phyloP scores from a whole-genome alignment of 2,329 filamentous ascomycete species.

The Onygenales sp. region DNA sequence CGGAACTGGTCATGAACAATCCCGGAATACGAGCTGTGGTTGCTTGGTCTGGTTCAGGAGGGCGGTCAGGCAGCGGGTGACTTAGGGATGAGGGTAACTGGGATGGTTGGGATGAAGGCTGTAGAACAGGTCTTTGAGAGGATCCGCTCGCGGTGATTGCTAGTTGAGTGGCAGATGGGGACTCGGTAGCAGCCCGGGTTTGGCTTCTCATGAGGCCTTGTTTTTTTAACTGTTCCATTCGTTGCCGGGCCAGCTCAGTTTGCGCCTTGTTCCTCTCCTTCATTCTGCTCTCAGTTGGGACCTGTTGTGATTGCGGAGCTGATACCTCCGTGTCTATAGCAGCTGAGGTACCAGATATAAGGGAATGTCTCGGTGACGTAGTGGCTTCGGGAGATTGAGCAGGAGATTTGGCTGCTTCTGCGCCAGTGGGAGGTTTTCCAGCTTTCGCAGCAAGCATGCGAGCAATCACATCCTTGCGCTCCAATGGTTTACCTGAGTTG shows the following conservation, averaged over 20 bases:
- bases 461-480: conserved; percentile 68
- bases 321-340: conserved; percentile 18
- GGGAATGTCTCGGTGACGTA: not conserved
- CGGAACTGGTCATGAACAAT: conserved; percentile 37
- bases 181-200: conserved; percentile 16
- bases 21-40: conserved; percentile 39
- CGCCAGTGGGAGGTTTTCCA: conserved; percentile 35
- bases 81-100: conserved; percentile 9
- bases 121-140: conserved; percentile 4
- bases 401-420: conserved; percentile 1
- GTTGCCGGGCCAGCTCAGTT: conserved; percentile 67
- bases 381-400: not conserved
- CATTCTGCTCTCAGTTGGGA: conserved; percentile 14
- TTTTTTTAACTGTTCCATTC: conserved; percentile 65
- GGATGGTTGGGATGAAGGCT: not conserved
- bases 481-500: conserved; percentile 39
- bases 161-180: not conserved
- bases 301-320: not conserved
- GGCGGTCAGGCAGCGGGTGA: conserved; percentile 30
- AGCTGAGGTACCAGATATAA: conserved; percentile 8
- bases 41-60: conserved; percentile 20
- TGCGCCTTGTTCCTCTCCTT: conserved; percentile 50
- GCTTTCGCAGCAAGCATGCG: conserved; percentile 64
- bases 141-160: conserved; percentile 2
- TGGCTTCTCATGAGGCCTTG: conserved; percentile 32